phyloP scores from a whole-genome alignment of 208 protist genomes.

The Leptomonas pyrrhocoris region DNA sequence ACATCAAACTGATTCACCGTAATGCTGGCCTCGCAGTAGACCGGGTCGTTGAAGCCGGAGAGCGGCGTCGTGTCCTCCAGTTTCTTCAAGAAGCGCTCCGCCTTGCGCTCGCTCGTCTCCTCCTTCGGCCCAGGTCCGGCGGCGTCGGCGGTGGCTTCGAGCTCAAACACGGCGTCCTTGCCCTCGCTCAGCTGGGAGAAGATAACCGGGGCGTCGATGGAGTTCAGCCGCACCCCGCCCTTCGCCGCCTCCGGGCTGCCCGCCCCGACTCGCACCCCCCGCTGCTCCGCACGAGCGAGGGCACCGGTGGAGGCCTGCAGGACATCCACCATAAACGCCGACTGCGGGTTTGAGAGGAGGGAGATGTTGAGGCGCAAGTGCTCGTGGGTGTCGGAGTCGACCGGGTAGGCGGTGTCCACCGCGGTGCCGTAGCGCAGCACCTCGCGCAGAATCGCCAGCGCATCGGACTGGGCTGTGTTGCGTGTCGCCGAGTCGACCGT shows the following conservation, averaged over 20 bases:
- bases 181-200: conserved; percentile 79
- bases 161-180: conserved; percentile 61
- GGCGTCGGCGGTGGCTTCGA: conserved; percentile 54
- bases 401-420: conserved; percentile 26
- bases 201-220: conserved; percentile 71
- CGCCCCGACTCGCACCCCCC: conserved; percentile 22
- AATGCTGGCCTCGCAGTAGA: conserved; percentile 98
- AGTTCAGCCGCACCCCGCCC: conserved; percentile 21
- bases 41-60: conserved; percentile 96
- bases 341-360: conserved; percentile 49
- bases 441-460: conserved; percentile 66
- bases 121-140: conserved; percentile 12
- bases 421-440: conserved; percentile 82
- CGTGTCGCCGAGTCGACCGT: conserved; percentile 32
- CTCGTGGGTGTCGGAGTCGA: conserved; percentile 91
- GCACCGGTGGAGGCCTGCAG: conserved; percentile 79
- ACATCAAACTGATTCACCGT: conserved; percentile 98
- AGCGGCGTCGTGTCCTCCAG: conserved; percentile 93
- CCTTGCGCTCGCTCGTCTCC: conserved; percentile 43
- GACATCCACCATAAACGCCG: conserved; percentile 60
- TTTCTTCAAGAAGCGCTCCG: conserved; percentile 64
- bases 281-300: conserved; percentile 33
- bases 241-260: conserved; percentile 17
- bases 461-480: conserved; percentile 59
- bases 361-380: conserved; percentile 86